Conservation (phyloP, 2,329 filamentous ascomycete species). For the Epichloe bromicola region DNA sequence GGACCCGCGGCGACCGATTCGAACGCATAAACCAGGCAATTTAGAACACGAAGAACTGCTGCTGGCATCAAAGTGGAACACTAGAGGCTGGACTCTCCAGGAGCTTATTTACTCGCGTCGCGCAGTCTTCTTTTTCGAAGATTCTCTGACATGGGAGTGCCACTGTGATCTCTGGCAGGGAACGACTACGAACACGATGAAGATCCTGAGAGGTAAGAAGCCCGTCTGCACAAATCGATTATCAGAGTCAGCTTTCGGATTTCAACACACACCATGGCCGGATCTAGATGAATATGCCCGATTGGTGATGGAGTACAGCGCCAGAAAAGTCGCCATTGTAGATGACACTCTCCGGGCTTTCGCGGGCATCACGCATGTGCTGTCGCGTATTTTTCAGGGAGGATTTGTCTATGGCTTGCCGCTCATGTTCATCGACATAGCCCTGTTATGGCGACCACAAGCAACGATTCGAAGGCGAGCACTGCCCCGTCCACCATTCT, state of each 20-base stretch:
- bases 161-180: constrained; percentile 31
- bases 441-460: constrained; percentile 31
- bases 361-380: constrained; percentile 27
- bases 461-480: constrained; percentile 28
- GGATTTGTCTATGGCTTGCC: constrained; percentile 34
- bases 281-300: constrained; percentile 32
- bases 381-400: constrained; percentile 27
- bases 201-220: constrained; percentile 18
- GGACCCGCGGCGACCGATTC: constrained; percentile 19
- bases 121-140: constrained; percentile 30
- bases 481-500: constrained; percentile 22
- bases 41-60: constrained; percentile 26
- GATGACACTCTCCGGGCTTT: constrained; percentile 31
- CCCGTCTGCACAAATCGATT: constrained; percentile 21
- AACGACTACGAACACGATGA: constrained; percentile 17
- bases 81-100: constrained; percentile 30
- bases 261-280: constrained; percentile 29
- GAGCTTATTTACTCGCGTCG: constrained; percentile 30
- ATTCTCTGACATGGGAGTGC: constrained; percentile 31
- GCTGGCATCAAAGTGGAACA: constrained; percentile 25
- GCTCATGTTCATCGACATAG: constrained; percentile 31
- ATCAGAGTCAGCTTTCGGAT: constrained; percentile 22
- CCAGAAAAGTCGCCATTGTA: constrained; percentile 24
- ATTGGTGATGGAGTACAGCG: constrained; percentile 30
- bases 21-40: constrained; percentile 13